A percentile compares a stretch with the other conserved stretches of the same genome.
Evolutionary conservation across 495 filamentous ascomycete genomes (phyloP).

Genomic region (Chaetomium cochliodes): DNA sequence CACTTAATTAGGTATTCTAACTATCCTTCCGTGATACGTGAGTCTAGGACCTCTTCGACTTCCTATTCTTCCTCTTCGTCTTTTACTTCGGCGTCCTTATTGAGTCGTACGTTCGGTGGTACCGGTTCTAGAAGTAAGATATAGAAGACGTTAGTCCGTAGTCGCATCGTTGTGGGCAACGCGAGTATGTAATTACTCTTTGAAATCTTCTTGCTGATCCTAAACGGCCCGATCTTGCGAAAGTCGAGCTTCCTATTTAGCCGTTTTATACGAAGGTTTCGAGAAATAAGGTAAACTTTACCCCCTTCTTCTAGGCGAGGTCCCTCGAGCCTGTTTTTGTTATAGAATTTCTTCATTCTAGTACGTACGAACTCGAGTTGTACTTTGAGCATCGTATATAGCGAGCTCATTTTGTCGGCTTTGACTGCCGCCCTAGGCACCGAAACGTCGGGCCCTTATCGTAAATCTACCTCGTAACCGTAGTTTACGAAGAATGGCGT

Average conservation of each 20-base stretch:
- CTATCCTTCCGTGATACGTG: not conserved
- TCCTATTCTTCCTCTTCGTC: constrained; percentile 1
- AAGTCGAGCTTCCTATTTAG: not conserved
- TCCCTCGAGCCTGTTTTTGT: not conserved
- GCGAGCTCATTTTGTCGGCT: not conserved
- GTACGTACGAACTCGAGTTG: not conserved
- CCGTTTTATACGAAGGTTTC: not conserved
- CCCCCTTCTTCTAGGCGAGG: not conserved
- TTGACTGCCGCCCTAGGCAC: not conserved
- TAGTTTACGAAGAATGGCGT: not conserved
- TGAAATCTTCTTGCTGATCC: not conserved
- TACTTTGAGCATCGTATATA: not conserved
- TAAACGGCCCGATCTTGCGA: not conserved
- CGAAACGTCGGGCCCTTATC: not conserved
- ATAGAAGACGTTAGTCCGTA: not conserved
- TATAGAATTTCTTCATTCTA: not conserved
- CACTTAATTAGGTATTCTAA: not conserved
- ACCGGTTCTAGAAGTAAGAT: not conserved
- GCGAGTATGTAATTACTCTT: not conserved
- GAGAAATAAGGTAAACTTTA: not conserved
- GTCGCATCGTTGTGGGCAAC: not conserved
- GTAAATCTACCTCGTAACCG: not conserved
- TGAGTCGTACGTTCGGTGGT: not conserved
- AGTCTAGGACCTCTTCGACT: not conserved
- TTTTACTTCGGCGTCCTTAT: not conserved